These are phyloP conservation scores for Tylopilus vinaceipallidus DNA, from an alignment of 768 basidiomycete genomes.

Conservation along the genomic window DNA sequence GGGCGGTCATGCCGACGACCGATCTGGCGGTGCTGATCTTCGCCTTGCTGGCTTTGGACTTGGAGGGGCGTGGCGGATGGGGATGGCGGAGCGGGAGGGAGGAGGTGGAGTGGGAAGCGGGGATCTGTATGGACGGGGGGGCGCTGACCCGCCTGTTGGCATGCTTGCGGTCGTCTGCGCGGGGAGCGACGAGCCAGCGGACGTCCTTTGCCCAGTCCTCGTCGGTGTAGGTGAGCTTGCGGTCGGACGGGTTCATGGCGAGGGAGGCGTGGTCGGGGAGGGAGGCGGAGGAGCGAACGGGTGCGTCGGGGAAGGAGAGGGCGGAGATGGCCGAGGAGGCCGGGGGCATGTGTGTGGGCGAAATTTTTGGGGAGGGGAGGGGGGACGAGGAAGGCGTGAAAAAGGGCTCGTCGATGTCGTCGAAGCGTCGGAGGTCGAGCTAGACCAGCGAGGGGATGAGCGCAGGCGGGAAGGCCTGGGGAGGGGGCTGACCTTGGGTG, in stretches of 20 bases:
- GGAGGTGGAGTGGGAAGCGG: slow-evolving; percentile 22
- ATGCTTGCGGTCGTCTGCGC: slow-evolving; percentile 13
- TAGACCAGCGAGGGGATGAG: slow-evolving; percentile 9
- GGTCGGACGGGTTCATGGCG: slow-evolving; percentile 22
- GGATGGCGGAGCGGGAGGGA: slow-evolving; percentile 17
- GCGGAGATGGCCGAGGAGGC: slow-evolving; percentile 32
- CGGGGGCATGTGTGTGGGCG: slow-evolving; percentile 22
- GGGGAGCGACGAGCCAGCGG: slow-evolving; percentile 54
- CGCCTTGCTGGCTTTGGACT: slow-evolving; percentile 26
- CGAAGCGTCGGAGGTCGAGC: slow-evolving; percentile 14
- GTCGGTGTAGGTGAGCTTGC: slow-evolving; percentile 43
- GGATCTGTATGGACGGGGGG: slow-evolving; percentile 10
- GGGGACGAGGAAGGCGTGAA: slow-evolving; percentile 40
- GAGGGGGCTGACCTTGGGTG: slow-evolving; percentile 19
- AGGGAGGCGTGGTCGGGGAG: slow-evolving; percentile 27
- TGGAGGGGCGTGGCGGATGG: slow-evolving; percentile 23
- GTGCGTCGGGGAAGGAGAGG: slow-evolving; percentile 32
- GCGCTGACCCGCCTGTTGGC: slow-evolving; percentile 22
- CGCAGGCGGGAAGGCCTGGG: neutral
- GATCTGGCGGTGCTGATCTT: slow-evolving; percentile 39
- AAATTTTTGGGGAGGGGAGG: slow-evolving; percentile 16
- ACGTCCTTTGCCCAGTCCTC: slow-evolving; percentile 70
- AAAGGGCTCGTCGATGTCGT: slow-evolving; percentile 46
- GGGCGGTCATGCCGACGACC: slow-evolving; percentile 51
- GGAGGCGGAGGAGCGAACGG: slow-evolving; percentile 33